Percentiles rank a stretch among this genome's conserved stretches.
Evolutionary conservation across 2,329 filamentous ascomycete species (phyloP).

Genomic region (Graphiopsis chlorocephala): DNA sequence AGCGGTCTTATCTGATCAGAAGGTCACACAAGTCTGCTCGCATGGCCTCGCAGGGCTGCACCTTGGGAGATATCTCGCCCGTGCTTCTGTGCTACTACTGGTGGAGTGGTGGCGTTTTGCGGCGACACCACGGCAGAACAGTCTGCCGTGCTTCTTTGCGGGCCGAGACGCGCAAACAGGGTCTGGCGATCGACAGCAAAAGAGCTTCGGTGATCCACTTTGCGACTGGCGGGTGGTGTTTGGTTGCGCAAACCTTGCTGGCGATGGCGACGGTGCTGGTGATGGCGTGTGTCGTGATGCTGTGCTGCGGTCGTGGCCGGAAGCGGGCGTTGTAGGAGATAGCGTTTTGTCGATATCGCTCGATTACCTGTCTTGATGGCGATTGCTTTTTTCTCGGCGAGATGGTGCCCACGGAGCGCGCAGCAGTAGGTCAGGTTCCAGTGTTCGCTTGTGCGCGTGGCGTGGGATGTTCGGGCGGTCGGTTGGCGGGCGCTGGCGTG

Average conservation of each 20-base stretch:
- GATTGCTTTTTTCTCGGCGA: background rate
- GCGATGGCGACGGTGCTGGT: background rate
- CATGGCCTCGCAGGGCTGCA: background rate
- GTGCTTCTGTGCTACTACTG: background rate
- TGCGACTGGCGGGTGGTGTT: background rate
- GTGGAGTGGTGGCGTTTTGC: conserved; percentile 1
- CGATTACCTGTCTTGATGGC: background rate
- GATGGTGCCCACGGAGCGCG: background rate
- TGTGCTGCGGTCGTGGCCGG: background rate
- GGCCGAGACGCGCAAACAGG: conserved; percentile 8
- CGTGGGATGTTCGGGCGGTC: background rate
- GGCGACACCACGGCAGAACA: conserved; percentile 3
- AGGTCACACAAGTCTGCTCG: background rate
- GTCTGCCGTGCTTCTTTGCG: background rate
- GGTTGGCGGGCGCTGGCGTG: background rate
- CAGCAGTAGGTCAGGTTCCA: background rate
- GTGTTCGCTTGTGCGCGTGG: background rate
- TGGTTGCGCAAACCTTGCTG: background rate
- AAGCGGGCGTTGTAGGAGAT: conserved; percentile 2
- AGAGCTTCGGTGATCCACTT: background rate
- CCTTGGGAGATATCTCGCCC: background rate
- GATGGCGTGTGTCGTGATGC: background rate
- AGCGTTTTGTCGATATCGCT: background rate
- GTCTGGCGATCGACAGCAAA: conserved; percentile 1
- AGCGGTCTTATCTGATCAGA: background rate